Percentiles rank a stretch among this genome's conserved stretches.
phyloP scores from a whole-genome alignment of 2,329 filamentous ascomycete genomes.

The Ascochyta fabae region DNA sequence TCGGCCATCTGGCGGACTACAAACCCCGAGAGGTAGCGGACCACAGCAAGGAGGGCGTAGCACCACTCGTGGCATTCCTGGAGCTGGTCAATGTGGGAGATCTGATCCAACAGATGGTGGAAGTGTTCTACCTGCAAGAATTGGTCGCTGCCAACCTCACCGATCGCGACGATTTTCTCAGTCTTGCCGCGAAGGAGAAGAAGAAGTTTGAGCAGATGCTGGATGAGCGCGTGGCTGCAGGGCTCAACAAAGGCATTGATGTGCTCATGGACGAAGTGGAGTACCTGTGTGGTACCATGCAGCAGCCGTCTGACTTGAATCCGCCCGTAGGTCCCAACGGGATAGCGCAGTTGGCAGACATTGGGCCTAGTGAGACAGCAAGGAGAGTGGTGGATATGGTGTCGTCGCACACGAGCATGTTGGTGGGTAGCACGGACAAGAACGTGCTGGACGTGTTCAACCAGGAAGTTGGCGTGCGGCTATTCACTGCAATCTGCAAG shows the following conservation, averaged over 20 bases:
- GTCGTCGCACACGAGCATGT: conserved; percentile 87
- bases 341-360: conserved; percentile 55
- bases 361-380: conserved; percentile 81
- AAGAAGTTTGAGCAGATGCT: conserved; percentile 99
- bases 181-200: conserved; percentile 90
- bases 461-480: conserved; percentile 89
- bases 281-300: conserved; percentile 88
- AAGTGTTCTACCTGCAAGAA: conserved; percentile 98
- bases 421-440: conserved; percentile 94
- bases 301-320: conserved; percentile 89
- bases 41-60: conserved; percentile 75
- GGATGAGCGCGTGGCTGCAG: conserved; percentile 93
- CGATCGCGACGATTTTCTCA: conserved; percentile 92
- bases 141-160: conserved; percentile 80
- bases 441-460: conserved; percentile 98
- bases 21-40: conserved; percentile 83
- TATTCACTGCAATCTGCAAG: conserved; percentile 93
- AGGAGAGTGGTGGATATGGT: conserved; percentile 83
- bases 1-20: conserved; percentile 88
- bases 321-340: conserved; percentile 58
- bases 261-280: conserved; percentile 98
- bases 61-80: conserved; percentile 91
- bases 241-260: conserved; percentile 96
- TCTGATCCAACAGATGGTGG: conserved; percentile 97
- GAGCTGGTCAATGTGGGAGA: conserved; percentile 98